A percentile compares a stretch with the other conserved stretches of the same genome.
phyloP scores from a whole-genome alignment of 2,329 filamentous ascomycete genomes.

The Alternaria atra region DNA sequence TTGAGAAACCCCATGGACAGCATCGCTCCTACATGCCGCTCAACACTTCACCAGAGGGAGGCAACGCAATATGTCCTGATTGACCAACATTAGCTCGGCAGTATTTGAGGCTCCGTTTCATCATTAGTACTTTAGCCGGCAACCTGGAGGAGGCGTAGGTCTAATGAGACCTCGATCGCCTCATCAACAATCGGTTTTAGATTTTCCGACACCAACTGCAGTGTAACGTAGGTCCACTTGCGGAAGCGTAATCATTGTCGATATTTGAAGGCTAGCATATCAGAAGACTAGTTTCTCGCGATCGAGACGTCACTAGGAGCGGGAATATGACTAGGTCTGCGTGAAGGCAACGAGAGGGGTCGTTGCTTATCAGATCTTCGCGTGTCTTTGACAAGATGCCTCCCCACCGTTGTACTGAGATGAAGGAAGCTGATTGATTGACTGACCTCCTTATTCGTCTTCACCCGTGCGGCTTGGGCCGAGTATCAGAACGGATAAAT shows the following conservation, averaged over 20 bases:
- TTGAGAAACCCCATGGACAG: neutral
- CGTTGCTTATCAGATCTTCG: conserved; percentile 2
- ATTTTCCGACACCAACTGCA: conserved; percentile 14
- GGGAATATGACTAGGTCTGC: neutral
- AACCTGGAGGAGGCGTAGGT: conserved; percentile 8
- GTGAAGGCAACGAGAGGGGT: neutral
- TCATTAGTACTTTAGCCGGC: conserved; percentile 13
- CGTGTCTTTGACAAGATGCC: neutral
- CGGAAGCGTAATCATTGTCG: neutral
- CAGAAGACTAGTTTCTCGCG: neutral
- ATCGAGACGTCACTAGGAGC: neutral
- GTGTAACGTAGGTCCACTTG: conserved; percentile 13
- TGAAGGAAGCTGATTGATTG: neutral
- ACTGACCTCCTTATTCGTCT: neutral
- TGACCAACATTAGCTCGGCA: conserved; percentile 13
- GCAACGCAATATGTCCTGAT: conserved; percentile 12
- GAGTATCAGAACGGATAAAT: conserved; percentile 6
- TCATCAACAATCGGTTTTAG: conserved; percentile 10
- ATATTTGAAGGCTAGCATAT: conserved; percentile 1
- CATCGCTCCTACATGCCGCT: neutral
- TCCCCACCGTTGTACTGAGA: neutral
- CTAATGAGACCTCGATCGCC: conserved; percentile 5
- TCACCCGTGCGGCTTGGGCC: neutral
- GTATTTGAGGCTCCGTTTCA: conserved; percentile 7
- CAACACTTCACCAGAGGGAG: neutral